Conservation (phyloP, 1,284 basidiomycete genomes). For the Irpex sp. region DNA sequence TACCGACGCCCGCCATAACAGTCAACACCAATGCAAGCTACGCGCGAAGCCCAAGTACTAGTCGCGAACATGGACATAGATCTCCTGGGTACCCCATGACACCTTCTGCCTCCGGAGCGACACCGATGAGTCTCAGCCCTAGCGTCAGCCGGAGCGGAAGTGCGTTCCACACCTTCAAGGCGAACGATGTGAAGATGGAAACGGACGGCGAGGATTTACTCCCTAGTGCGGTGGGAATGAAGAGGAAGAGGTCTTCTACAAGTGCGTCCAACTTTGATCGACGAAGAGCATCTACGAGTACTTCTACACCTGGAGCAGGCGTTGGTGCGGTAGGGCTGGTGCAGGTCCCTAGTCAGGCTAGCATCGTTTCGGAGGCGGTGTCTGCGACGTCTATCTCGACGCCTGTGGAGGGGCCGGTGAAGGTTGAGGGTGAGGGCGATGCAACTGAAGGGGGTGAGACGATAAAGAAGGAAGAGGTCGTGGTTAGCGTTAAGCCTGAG, state of each 20-base stretch:
- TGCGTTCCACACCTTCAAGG: not conserved
- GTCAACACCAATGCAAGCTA: too few species aligned
- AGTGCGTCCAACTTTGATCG: not conserved
- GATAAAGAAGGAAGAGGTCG: slow-evolving; percentile 1
- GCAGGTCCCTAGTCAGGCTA: not conserved
- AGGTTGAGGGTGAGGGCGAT: not conserved
- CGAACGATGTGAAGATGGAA: not conserved
- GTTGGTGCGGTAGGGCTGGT: not conserved
- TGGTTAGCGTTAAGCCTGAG: slow-evolving; percentile 22
- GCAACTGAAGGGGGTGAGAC: not conserved
- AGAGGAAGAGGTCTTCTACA: not conserved
- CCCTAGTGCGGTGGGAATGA: not conserved
- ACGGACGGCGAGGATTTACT: not conserved
- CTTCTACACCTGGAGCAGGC: too few species aligned
- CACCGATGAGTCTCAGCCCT: too few species aligned
- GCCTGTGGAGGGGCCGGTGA: not conserved
- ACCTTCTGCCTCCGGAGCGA: too few species aligned
- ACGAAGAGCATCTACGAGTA: not conserved
- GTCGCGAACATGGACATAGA: too few species aligned
- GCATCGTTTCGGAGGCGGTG: not conserved
- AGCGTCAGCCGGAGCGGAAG: too few species aligned
- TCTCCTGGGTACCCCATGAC: too few species aligned
- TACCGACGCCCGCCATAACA: too few species aligned
- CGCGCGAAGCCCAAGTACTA: too few species aligned
- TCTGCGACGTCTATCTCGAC: not conserved